Evolutionary conservation across 805 yeast genomes (phyloP), one percentile per base, ranked within the genome.

Genomic region (Candida sphagnicola): DNA sequence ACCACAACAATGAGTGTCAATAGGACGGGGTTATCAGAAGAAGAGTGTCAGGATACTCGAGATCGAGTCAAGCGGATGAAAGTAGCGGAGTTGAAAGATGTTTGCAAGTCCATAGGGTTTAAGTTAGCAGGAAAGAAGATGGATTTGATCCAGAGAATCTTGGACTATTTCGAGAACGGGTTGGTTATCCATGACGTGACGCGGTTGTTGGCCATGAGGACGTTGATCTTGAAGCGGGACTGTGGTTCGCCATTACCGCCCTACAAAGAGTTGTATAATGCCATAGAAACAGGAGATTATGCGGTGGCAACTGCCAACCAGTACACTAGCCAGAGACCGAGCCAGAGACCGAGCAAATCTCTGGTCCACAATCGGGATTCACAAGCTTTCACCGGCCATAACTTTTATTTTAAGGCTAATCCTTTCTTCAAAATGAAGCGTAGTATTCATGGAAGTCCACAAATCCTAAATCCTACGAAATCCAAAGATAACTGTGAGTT

Each of bases 81-180:
- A 47, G 77, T 80, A 2, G 58, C 71, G 0, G 76, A 74, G 39
- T 62, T 82, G 39, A 80, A 80, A 54, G 69, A 62, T 14, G 50
- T 82, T 1, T 73, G 81, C 25, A 65, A 75, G 31, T 50, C 78
- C 1, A 50, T 80, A 13, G 72, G 74, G 2, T 56, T 82, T 14
- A 58, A 77, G 2, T 49, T 64, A 8, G 51, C 70, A 4, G 95
- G 93, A 1, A 62, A 78, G 28, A 87, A 86, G 57, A 70, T 72
- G 15, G 82, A 76, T 24, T 57, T 85, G 11, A 72, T 72, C 38
- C 78, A 76, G 25, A 65, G 88, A 24, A 57, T 86, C 5, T 53
- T 62, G 35, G 61, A 59, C n/a, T 73, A 64, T 46, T 46, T 80
- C 26, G 60, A 61, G 19, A 65, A 61, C 31, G 78, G 78, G 1